phyloP scores from a whole-genome alignment of 176 grass and related monocot genomes.

The Oryza officinalis region DNA sequence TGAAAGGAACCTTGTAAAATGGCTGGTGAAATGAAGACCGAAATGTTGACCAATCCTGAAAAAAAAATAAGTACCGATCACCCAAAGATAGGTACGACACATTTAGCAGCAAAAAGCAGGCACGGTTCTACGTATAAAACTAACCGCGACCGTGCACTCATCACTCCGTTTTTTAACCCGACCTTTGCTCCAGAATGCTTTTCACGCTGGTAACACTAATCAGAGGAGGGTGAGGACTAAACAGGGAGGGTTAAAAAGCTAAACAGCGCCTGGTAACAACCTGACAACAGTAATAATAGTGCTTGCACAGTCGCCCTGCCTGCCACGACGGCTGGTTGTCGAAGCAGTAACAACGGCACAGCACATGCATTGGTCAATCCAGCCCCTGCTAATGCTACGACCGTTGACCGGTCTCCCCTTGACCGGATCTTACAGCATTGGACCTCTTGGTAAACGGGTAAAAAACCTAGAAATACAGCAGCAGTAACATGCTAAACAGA shows the following conservation, averaged over 20 bases:
- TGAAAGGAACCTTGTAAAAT: too few relatives aligned
- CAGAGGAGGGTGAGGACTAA: not conserved
- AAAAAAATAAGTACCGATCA: too few relatives aligned
- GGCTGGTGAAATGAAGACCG: too few relatives aligned
- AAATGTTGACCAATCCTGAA: too few relatives aligned
- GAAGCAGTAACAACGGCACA: not conserved
- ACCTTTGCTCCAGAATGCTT: conserved; percentile 4
- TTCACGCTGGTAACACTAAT: not conserved
- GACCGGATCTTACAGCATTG: conserved; percentile 27
- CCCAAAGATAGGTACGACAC: not conserved
- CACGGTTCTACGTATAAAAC: not conserved
- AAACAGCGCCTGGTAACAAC: not conserved
- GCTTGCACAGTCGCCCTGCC: not conserved
- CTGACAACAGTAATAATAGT: not conserved
- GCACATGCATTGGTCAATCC: conserved; percentile 25
- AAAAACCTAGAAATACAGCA: conserved; percentile 3
- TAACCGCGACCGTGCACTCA: not conserved
- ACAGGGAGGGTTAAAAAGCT: not conserved
- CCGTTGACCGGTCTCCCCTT: conserved; percentile 5
- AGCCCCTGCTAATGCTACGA: not conserved
- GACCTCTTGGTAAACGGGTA: not conserved
- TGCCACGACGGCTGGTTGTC: not conserved
- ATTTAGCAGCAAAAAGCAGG: not conserved
- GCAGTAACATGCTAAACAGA: not conserved
- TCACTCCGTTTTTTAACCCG: not conserved